Conservation (phyloP, 495 filamentous ascomycete genomes). For the Lophiotrema nucula region DNA sequence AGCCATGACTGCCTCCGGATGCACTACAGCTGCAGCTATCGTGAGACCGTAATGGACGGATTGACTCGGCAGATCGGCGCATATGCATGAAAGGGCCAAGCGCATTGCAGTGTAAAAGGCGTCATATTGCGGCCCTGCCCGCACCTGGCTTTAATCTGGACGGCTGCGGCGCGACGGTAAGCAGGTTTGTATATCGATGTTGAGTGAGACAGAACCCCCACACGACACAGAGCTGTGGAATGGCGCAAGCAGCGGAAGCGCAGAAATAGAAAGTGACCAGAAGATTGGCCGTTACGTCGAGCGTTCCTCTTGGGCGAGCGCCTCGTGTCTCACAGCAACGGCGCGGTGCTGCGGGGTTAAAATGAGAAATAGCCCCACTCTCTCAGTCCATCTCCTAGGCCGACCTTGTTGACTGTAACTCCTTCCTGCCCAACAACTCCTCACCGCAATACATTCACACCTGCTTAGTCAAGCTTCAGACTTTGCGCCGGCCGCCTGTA, state of each 20-base stretch:
- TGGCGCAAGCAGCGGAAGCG: slow-evolving; percentile 32
- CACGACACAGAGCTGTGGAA: neutral
- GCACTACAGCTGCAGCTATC: too few species aligned
- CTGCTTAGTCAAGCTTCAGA: slow-evolving; percentile 12
- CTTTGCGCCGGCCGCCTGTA: neutral
- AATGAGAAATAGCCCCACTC: slow-evolving; percentile 13
- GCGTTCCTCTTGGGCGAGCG: neutral
- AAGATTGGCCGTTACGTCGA: too few species aligned
- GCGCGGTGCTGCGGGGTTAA: slow-evolving; percentile 7
- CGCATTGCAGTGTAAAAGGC: slow-evolving; percentile 11
- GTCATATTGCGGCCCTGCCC: slow-evolving; percentile 18
- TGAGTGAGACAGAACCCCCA: slow-evolving; percentile 14
- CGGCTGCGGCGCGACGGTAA: slow-evolving; percentile 2
- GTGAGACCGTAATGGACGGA: too few species aligned
- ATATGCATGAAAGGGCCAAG: slow-evolving; percentile 5
- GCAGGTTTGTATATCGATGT: neutral
- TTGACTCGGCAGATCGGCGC: slow-evolving; percentile 2
- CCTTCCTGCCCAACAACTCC: slow-evolving; percentile 18
- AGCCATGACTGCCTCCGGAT: too few species aligned
- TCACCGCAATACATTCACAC: slow-evolving; percentile 5
- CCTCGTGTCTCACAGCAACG: neutral
- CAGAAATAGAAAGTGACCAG: neutral
- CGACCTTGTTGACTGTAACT: neutral
- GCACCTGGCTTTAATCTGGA: slow-evolving; percentile 5
- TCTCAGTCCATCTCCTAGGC: neutral